phyloP scores from a whole-genome alignment of 1,139 yeast species.

The Geotrichum restrictum region DNA sequence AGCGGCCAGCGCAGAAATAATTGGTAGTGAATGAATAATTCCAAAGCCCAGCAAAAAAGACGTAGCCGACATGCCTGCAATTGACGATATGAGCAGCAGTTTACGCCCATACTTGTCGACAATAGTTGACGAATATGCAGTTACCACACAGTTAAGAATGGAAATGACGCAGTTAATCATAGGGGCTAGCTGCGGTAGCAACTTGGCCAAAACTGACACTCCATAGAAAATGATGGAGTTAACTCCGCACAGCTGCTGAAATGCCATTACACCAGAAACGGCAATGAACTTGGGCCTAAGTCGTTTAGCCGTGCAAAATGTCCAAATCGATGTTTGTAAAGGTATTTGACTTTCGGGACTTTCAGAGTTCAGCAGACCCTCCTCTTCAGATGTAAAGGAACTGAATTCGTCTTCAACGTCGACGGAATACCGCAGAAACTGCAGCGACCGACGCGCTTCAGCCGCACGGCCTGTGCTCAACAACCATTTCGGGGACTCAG shows the following conservation, averaged over 20 bases:
- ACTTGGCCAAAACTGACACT: slow-evolving; percentile 66
- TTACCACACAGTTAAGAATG: slow-evolving; percentile 64
- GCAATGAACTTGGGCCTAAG: slow-evolving; percentile 59
- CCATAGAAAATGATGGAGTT: slow-evolving; percentile 91
- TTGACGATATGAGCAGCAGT: slow-evolving; percentile 63
- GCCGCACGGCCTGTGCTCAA: slow-evolving; percentile 36
- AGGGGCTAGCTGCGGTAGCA: slow-evolving; percentile 68
- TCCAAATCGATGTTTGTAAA: slow-evolving; percentile 24
- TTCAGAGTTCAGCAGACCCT: slow-evolving; percentile 10
- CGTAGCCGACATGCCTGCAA: slow-evolving; percentile 64
- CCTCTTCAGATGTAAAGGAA: slow-evolving; percentile 7
- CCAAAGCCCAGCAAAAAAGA: slow-evolving; percentile 66
- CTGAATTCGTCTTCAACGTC: slow-evolving; percentile 31
- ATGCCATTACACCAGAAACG: slow-evolving; percentile 70
- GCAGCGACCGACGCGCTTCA: slow-evolving; percentile 41
- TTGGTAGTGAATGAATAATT: slow-evolving; percentile 48
- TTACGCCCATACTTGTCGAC: slow-evolving; percentile 76
- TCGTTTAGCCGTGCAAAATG: slow-evolving; percentile 50
- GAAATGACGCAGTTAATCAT: slow-evolving; percentile 72
- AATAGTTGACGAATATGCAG: slow-evolving; percentile 64
- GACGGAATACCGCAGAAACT: slow-evolving; percentile 35
- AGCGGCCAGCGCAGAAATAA: slow-evolving; percentile 61
- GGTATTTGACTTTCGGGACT: slow-evolving; percentile 18
- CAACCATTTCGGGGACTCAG: slow-evolving; percentile 87
- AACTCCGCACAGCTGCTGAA: slow-evolving; percentile 91